Conservation (phyloP, 176 grass and related monocot genomes). For the Paspalum notatum region DNA sequence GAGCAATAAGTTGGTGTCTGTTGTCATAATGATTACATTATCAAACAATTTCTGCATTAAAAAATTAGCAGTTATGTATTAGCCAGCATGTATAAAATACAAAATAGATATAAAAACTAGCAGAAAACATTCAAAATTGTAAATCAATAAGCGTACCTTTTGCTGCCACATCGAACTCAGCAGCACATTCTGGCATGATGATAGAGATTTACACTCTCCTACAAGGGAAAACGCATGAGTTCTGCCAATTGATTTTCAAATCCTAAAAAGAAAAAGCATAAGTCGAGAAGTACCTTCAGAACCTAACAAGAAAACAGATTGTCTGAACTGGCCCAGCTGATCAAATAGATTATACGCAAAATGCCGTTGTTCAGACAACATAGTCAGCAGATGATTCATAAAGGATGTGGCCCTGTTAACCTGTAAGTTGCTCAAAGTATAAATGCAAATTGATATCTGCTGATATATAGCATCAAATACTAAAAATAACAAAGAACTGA, state of each 20-base stretch:
- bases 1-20: constrained; percentile 69
- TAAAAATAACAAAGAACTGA: constrained; percentile 36
- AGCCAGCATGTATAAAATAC: constrained; percentile 45
- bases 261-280: constrained; percentile 1
- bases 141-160: constrained; percentile 60
- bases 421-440: constrained; percentile 57
- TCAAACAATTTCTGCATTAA: constrained; percentile 69
- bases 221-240: constrained; percentile 32
- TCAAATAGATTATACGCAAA: constrained; percentile 65
- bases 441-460: constrained; percentile 20
- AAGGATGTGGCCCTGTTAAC: constrained; percentile 77
- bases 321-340: constrained; percentile 53
- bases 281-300: constrained; percentile 54
- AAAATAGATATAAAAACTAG: constrained; percentile 24
- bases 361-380: constrained; percentile 75
- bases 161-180: constrained; percentile 78
- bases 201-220: constrained; percentile 51
- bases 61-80: constrained; percentile 1
- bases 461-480: neutral
- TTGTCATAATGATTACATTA: constrained; percentile 65
- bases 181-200: constrained; percentile 62
- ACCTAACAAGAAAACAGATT: constrained; percentile 58
- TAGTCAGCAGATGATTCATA: constrained; percentile 71
- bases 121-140: constrained; percentile 13
- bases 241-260: neutral